Percentiles rank a stretch among this genome's conserved stretches.
These are phyloP conservation scores for Ogataea glucozyma DNA, from an alignment of 805 yeast species.

Conservation along the genomic window DNA sequence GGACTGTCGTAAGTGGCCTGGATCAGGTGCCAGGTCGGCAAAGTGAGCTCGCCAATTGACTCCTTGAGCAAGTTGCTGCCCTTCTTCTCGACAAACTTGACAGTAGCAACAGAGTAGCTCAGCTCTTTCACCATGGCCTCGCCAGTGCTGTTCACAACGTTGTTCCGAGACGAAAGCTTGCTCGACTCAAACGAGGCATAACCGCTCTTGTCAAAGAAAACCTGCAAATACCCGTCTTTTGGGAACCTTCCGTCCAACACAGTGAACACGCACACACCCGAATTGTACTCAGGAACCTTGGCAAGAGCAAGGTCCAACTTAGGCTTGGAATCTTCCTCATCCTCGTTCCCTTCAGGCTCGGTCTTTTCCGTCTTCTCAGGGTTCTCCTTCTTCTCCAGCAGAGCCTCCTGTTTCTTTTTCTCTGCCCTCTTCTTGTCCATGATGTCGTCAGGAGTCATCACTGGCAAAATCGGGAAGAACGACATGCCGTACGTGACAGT, in stretches of 20 bases:
- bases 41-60: conserved; percentile 57
- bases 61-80: conserved; percentile 57
- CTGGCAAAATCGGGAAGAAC: conserved; percentile 81
- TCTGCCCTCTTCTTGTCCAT: conserved; percentile 41
- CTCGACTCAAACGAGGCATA: conserved; percentile 62
- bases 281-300: conserved; percentile 55
- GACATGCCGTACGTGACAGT: conserved; percentile 68
- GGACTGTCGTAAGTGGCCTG: conserved; percentile 66
- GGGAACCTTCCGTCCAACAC: conserved; percentile 59
- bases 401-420: conserved; percentile 35
- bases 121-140: conserved; percentile 79
- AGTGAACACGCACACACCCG: conserved; percentile 78
- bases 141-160: conserved; percentile 49
- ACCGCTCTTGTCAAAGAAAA: conserved; percentile 74
- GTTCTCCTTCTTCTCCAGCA: conserved; percentile 15
- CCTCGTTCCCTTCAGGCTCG: conserved; percentile 40
- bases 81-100: conserved; percentile 61
- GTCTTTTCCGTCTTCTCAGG: conserved; percentile 32
- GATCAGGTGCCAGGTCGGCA: conserved; percentile 68
- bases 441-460: conserved; percentile 74
- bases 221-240: conserved; percentile 66
- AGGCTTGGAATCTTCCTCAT: conserved; percentile 36
- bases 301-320: conserved; percentile 57
- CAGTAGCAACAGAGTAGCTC: conserved; percentile 62
- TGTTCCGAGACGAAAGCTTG: conserved; percentile 45